Percentiles rank a stretch among this genome's conserved stretches.
phyloP scores from a whole-genome alignment of 225 moss, liverwort and hornwort genomes.

The Pseudoscleropodium purum region DNA sequence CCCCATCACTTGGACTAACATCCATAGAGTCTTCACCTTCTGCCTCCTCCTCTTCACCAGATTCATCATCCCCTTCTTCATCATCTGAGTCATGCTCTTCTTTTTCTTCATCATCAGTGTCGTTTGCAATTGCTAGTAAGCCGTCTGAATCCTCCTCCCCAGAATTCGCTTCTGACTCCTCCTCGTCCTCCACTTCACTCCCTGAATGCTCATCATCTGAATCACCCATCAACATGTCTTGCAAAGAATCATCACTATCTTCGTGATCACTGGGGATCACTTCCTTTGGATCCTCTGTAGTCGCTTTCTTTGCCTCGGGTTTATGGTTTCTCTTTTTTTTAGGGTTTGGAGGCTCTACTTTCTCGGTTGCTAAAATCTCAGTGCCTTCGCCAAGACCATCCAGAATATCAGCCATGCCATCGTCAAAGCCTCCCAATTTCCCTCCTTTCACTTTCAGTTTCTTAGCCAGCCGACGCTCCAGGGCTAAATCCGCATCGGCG shows the following conservation, averaged over 20 bases:
- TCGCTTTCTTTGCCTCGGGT: neutral
- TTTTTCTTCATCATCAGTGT: constrained; percentile 2
- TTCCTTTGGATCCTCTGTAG: neutral
- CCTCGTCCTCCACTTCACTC: constrained; percentile 4
- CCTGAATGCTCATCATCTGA: constrained; percentile 3
- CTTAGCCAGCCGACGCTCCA: constrained; percentile 51
- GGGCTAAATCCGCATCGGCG: constrained; percentile 41
- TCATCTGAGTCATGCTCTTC: constrained; percentile 2
- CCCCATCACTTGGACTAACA: neutral
- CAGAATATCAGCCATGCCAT: constrained; percentile 50
- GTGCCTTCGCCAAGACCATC: constrained; percentile 42
- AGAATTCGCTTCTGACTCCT: neutral
- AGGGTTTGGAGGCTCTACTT: neutral
- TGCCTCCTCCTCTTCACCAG: neutral
- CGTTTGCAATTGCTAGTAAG: neutral
- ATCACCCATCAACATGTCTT: neutral
- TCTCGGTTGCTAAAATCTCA: constrained; percentile 2
- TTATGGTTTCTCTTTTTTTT: neutral
- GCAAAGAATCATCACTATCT: constrained; percentile 11
- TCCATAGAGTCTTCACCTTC: neutral
- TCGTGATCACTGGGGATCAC: neutral
- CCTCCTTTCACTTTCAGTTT: constrained; percentile 55
- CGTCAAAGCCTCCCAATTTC: constrained; percentile 35
- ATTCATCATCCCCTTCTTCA: neutral
- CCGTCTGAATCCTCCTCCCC: neutral